These are phyloP conservation scores for Creolimax fragrantissima DNA, from an alignment of 78 protist genomes.

Conservation along the genomic window DNA sequence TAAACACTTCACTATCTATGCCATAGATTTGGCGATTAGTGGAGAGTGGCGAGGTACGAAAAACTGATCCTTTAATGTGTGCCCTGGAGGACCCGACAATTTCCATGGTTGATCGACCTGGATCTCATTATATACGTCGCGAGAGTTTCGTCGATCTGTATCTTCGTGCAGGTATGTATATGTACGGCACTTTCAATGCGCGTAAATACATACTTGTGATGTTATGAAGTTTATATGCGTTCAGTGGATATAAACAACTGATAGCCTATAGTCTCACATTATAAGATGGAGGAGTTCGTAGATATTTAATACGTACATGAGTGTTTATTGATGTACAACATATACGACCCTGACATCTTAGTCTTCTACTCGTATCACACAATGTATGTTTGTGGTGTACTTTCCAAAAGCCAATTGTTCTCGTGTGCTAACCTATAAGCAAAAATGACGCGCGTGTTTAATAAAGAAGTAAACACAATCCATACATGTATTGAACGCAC, in stretches of 20 bases:
- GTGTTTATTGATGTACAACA: not conserved
- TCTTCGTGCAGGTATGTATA: not conserved
- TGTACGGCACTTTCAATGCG: not conserved
- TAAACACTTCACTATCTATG: too few relatives aligned
- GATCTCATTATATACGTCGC: not conserved
- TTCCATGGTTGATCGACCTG: not conserved
- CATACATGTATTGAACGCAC: not conserved
- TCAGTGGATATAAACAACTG: not conserved
- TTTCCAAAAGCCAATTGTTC: too few relatives aligned
- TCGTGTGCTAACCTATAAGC: too few relatives aligned
- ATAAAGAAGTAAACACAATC: not conserved
- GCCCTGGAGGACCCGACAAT: not conserved
- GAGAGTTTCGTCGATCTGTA: not conserved
- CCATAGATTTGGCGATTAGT: not conserved
- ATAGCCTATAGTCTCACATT: not conserved
- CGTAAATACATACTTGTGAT: not conserved
- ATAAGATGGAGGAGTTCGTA: not conserved
- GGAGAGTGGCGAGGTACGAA: not conserved
- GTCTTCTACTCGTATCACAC: too few relatives aligned
- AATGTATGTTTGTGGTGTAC: too few relatives aligned
- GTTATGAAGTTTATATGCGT: not conserved
- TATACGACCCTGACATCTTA: too few relatives aligned
- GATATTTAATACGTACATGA: not conserved
- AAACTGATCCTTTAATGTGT: not conserved
- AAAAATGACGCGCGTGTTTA: not conserved